Evolutionary conservation across 805 yeast genomes (phyloP).

Genomic region (Myxozyma vanderwaltii): DNA sequence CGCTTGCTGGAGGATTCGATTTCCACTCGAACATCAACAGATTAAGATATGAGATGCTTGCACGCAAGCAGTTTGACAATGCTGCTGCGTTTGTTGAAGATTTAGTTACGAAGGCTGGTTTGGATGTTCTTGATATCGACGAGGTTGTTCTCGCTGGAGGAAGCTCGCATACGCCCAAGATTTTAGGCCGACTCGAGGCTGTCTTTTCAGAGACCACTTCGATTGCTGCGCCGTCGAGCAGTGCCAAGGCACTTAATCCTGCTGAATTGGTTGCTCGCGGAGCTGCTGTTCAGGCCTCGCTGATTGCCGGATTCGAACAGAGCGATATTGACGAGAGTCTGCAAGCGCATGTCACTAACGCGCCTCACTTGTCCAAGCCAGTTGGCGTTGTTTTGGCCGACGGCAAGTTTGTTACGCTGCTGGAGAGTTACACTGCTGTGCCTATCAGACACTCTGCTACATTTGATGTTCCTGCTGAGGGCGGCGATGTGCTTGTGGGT

Average conservation of each 20-base stretch:
- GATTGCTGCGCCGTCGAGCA: slow-evolving; percentile 72
- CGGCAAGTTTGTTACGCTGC: slow-evolving; percentile 62
- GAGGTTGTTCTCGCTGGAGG: slow-evolving; percentile 95
- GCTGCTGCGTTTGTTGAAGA: slow-evolving; percentile 75
- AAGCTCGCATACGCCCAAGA: slow-evolving; percentile 86
- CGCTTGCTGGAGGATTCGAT: slow-evolving; percentile 91
- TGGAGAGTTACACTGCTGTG: slow-evolving; percentile 82
- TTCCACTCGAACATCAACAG: slow-evolving; percentile 92
- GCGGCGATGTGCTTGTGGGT: slow-evolving; percentile 62
- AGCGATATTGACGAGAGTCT: slow-evolving; percentile 62
- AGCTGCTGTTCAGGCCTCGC: slow-evolving; percentile 93
- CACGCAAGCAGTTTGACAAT: slow-evolving; percentile 73
- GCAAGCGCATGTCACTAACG: slow-evolving; percentile 81
- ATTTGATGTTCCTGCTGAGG: slow-evolving; percentile 62
- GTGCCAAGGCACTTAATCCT: slow-evolving; percentile 80
- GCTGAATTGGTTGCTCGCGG: slow-evolving; percentile 90
- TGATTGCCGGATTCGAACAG: slow-evolving; percentile 75
- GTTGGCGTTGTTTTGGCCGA: slow-evolving; percentile 79
- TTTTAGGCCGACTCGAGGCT: slow-evolving; percentile 69
- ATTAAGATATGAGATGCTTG: slow-evolving; percentile 86
- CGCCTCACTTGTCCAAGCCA: slow-evolving; percentile 81
- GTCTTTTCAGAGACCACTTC: slow-evolving; percentile 80
- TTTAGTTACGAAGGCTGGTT: slow-evolving; percentile 76
- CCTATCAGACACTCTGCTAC: slow-evolving; percentile 80
- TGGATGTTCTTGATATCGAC: slow-evolving; percentile 83